Percentiles rank a stretch among this genome's conserved stretches.
phyloP scores from a whole-genome alignment of 208 protist species.

The Crithidia brevicula region DNA sequence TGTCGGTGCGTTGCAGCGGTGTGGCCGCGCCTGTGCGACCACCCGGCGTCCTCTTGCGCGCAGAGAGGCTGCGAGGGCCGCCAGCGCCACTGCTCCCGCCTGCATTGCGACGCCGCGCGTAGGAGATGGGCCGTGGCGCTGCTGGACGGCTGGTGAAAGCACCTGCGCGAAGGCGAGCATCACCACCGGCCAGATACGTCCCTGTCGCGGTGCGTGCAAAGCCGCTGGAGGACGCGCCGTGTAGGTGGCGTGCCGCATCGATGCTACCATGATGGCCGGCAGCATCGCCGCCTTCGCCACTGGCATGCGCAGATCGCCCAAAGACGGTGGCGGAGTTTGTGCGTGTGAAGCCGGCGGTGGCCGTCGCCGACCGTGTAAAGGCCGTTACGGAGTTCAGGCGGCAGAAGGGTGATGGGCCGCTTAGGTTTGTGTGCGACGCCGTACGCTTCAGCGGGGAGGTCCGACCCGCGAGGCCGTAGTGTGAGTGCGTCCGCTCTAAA shows the following conservation, averaged over 20 bases:
- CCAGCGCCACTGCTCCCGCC: neutral
- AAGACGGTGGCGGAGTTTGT: conserved; percentile 2
- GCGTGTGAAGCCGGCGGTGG: conserved; percentile 12
- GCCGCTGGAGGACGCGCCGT: neutral
- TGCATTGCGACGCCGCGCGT: neutral
- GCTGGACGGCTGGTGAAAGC: neutral
- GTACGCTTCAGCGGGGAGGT: conserved; percentile 35
- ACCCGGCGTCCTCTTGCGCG: conserved; percentile 4
- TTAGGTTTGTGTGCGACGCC: conserved; percentile 18
- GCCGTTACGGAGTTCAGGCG: conserved; percentile 8
- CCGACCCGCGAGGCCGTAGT: neutral
- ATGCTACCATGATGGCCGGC: too few relatives aligned
- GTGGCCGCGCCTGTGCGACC: neutral
- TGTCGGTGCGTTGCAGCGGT: conserved; percentile 31
- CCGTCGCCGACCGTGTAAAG: conserved; percentile 27
- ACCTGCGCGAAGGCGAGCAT: neutral
- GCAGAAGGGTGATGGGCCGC: conserved; percentile 12
- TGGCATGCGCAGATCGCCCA: neutral
- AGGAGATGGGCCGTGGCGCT: neutral
- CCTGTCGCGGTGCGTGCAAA: conserved; percentile 41
- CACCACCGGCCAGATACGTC: conserved; percentile 10
- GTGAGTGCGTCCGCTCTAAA: conserved; percentile 23
- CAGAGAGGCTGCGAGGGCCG: neutral
- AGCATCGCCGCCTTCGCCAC: too few relatives aligned
- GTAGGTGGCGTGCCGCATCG: neutral